Base-by-base conservation (phyloP, 352 stramenopile genomes). In the Phytopythium vexans region DNA sequence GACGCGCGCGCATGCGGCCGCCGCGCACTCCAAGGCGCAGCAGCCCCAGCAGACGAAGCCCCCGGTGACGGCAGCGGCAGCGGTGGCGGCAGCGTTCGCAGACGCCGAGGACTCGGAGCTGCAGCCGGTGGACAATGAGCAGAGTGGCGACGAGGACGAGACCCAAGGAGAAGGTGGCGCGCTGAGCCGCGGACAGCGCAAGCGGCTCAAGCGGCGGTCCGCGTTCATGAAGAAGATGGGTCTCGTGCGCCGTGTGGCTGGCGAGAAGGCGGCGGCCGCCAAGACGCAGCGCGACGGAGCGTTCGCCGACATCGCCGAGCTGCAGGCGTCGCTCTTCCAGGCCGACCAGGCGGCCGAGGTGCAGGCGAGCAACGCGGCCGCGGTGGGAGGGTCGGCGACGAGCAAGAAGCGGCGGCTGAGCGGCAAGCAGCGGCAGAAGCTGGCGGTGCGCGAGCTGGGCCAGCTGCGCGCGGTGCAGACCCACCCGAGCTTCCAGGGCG, bases 151-250 rank as follows among this genome's bases (percentile, higher is more conserved):
- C 10, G 66, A 70, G 31, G 60, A 67, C 15, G 60, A 58, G 10
- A 57, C 58, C 34, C 67, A 62, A 3, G 53, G 44, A 32, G 54
- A 56, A 5, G 53, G 53, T 9, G 62, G 70, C 48, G 73, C 62
- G 32, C 63, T 91, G 48, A 94, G 84, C 46, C 84, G 85, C 32
- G 85, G 85, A 1, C 85, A 94, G 57, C 80, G 85, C 61, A 94
- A 94, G 54, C 85, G 85, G 1, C 72, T 91, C 40, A 94, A 93
- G 62, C 80, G 82, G 4, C 85, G 85, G 11, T 65, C 66, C 11
- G 82, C 85, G 50, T 93, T 94, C 61, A 77, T 93, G 71, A 79
- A 78, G 52, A 94, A 94, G 64, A 93, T 93, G 81, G 85, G 82
- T 4, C 70, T 95, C 33, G 85, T 93, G 49, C 65, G 83, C 11